Percentiles rank a stretch among this genome's conserved stretches.
These are phyloP conservation scores for Delonix regia DNA, from an alignment of 306 rosid genomes.

Conservation along the genomic window DNA sequence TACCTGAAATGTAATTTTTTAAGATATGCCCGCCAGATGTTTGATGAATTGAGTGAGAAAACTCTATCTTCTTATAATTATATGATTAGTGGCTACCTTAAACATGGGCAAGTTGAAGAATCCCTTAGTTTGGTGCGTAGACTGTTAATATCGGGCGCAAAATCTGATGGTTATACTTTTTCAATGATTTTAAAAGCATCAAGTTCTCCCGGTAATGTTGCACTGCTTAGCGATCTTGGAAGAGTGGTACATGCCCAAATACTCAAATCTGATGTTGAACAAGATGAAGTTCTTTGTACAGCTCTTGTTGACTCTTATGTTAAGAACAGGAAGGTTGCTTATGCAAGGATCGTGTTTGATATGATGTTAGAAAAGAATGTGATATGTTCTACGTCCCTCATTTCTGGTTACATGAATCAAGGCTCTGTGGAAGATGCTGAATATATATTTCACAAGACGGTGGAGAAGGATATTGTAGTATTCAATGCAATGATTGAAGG, in stretches of 20 bases:
- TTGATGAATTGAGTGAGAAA: constrained; percentile 61
- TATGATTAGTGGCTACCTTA: constrained; percentile 70
- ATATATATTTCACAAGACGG: constrained; percentile 60
- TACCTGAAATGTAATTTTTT: constrained; percentile 63
- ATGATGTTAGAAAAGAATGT: constrained; percentile 66
- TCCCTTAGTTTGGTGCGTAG: constrained; percentile 54
- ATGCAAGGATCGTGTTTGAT: constrained; percentile 76
- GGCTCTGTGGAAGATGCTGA: constrained; percentile 67
- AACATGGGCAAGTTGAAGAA: constrained; percentile 58
- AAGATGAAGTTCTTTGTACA: constrained; percentile 82
- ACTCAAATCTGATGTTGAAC: constrained; percentile 55
- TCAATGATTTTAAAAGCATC: constrained; percentile 85
- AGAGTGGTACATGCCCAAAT: constrained; percentile 74
- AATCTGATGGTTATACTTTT: constrained; percentile 77
- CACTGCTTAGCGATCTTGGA: constrained; percentile 50
- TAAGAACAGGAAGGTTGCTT: constrained; percentile 61
- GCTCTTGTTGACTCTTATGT: constrained; percentile 76
- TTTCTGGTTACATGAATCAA: constrained; percentile 89
- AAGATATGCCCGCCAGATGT: constrained; percentile 74
- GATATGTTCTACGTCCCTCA: constrained; percentile 78
- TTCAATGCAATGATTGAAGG: constrained; percentile 98
- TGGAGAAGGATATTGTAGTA: constrained; percentile 72
- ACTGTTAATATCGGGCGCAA: constrained; percentile 60
- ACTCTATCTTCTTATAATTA: constrained; percentile 83
- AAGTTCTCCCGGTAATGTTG: constrained; percentile 41